Evolutionary conservation across 225 moss, liverwort and hornwort species (phyloP).

Genomic region (Pleurozium schreberi): DNA sequence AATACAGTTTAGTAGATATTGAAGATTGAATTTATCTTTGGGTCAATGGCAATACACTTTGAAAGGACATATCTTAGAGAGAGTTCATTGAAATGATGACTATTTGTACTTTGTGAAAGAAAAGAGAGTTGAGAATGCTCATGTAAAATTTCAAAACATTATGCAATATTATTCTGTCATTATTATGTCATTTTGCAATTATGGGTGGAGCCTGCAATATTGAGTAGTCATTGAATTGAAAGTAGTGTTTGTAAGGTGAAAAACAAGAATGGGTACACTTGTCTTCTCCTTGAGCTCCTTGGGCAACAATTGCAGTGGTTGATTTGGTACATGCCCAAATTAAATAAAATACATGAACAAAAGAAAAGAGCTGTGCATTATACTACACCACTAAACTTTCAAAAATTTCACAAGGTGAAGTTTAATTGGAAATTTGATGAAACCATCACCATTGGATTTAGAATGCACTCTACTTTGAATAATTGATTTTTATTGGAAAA

Average conservation of each 20-base stretch:
- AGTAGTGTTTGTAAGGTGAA: background rate
- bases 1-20: rapidly evolving
- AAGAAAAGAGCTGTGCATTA: background rate
- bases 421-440: background rate
- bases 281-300: background rate
- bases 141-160: background rate
- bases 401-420: background rate
- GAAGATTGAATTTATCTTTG: background rate
- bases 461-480: rapidly evolving
- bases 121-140: background rate
- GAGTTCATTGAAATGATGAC: background rate
- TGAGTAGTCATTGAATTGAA: background rate
- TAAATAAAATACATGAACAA: too few species aligned
- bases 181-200: background rate
- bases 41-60: background rate
- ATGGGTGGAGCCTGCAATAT: background rate
- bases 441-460: background rate
- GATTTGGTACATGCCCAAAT: rapidly evolving
- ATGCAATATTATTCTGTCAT: too few species aligned
- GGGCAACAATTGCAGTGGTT: background rate
- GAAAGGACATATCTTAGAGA: background rate
- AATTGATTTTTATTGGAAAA: background rate
- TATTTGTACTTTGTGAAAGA: background rate
- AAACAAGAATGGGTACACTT: background rate
- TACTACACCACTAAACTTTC: background rate